A percentile compares a stretch with the other conserved stretches of the same genome.
These are phyloP conservation scores for Chlorella variabilis DNA, from an alignment of 163 green algal genomes.

Conservation along the genomic window DNA sequence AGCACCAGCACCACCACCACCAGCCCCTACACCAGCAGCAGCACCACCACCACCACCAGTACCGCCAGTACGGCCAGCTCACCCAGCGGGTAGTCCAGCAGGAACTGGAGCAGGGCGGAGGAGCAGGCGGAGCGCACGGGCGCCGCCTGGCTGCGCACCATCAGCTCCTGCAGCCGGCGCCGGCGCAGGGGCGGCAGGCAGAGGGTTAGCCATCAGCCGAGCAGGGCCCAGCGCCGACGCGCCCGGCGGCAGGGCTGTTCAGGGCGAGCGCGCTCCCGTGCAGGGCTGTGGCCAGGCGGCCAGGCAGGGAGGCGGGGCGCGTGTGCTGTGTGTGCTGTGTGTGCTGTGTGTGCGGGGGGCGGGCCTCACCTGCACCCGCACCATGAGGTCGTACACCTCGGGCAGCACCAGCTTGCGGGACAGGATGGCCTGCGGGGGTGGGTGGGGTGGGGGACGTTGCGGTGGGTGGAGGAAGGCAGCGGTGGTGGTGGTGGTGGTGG, in stretches of 20 bases:
- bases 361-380: constrained; percentile 61
- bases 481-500: neutral
- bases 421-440: constrained; percentile 77
- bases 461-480: too few relatives aligned
- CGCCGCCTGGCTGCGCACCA: constrained; percentile 68
- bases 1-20: too few relatives aligned
- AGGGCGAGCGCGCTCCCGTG: too few relatives aligned
- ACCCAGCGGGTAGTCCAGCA: constrained; percentile 95
- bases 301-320: neutral
- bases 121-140: constrained; percentile 51
- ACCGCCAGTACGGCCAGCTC: neutral
- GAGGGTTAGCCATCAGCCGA: too few relatives aligned
- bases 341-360: too few relatives aligned
- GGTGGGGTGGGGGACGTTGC: neutral
- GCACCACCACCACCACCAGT: too few relatives aligned
- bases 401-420: constrained; percentile 78
- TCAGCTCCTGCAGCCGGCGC: constrained; percentile 60
- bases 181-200: too few relatives aligned
- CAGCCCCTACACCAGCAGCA: neutral
- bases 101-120: constrained; percentile 85
- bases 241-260: too few relatives aligned
- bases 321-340: neutral
- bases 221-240: too few relatives aligned
- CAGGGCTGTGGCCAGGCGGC: too few relatives aligned
- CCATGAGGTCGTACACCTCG: constrained; percentile 96